Percentiles rank a stretch among this genome's conserved stretches.
Conservation (phyloP, 2,329 filamentous ascomycete species). For the Fusarium odoratissimum region DNA sequence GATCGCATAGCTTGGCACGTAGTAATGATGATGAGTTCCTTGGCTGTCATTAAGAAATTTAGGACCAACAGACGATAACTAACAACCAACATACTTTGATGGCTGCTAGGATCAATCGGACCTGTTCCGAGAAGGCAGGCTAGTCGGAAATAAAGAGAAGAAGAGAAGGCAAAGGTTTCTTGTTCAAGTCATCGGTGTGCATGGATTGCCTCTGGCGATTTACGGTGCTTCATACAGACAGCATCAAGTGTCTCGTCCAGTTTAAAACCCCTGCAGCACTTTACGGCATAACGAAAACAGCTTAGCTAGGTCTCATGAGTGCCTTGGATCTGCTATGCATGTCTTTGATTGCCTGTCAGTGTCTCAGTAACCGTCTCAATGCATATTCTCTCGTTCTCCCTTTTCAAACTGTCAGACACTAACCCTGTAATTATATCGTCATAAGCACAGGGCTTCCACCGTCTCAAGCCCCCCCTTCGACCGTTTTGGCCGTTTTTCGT, state of each 20-base stretch:
- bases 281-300: background rate
- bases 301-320: slow-evolving; percentile 4
- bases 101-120: slow-evolving; percentile 29
- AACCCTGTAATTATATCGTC: slow-evolving; percentile 6
- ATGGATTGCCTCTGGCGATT: background rate
- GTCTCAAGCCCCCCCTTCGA: slow-evolving; percentile 9
- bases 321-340: slow-evolving; percentile 30
- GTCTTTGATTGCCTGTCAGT: slow-evolving; percentile 21
- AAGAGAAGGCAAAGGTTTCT: background rate
- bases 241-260: background rate
- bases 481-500: background rate
- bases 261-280: background rate
- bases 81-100: slow-evolving; percentile 24
- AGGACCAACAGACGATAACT: slow-evolving; percentile 15
- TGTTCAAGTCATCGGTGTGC: slow-evolving; percentile 3
- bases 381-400: background rate
- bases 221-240: background rate
- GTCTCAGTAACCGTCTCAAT: background rate
- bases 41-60: background rate
- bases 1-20: slow-evolving; percentile 11
- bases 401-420: background rate
- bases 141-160: slow-evolving; percentile 18
- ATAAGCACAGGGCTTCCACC: slow-evolving; percentile 5
- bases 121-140: slow-evolving; percentile 14
- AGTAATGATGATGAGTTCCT: background rate